Evolutionary conservation across 2,329 filamentous ascomycete species (phyloP), one percentile per base, ranked within the genome.

Genomic region (Zymoseptoria tritici): DNA sequence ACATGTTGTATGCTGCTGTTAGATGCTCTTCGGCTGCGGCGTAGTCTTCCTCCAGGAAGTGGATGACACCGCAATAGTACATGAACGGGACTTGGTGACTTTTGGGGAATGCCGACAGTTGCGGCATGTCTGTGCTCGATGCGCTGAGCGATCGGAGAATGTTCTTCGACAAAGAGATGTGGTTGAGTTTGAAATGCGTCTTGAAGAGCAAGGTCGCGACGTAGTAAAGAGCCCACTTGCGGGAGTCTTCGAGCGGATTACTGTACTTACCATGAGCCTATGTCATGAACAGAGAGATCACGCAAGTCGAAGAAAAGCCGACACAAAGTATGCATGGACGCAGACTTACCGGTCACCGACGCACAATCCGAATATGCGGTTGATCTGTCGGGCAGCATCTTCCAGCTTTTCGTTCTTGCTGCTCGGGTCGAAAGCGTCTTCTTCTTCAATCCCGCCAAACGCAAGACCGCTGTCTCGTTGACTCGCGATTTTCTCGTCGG

Each of bases 221-320:
- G 74, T 91, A 92, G 78, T 99, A 99, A 54, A 96, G 89, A 6
- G 91, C 95, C 94, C 94, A 99, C 83, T 97, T 99, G 57, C 94
- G 86, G 8, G 93, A 97, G 69, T 96, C 89, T 70, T 91, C 86
- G 52, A 97, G 79, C 13, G 89, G 86, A 62, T 89, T 89, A 75
- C 90, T 93, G 69, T 57, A 58, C 53, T 54, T 61, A 61, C 62
- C 67, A 65, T 68, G 62, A 69, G 66, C 62, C 52, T 62, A 51
- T 60, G 62, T 54, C 56, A 60, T 46, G 36, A 46, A n/a, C 36
- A 60, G 31, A 49, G 16, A 24, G 36, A 51, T n/a, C n/a, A 54
- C 49, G 24, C 21, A 24, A 53, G 46, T 21, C 21, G 8, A 54
- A 20, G 49, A 19, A 51, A 55, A 36, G 52, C 42, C 46, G 19